A percentile compares a stretch with the other conserved stretches of the same genome.
Evolutionary conservation across 1,284 basidiomycete genomes (phyloP).

Genomic region (Irpex sp.): DNA sequence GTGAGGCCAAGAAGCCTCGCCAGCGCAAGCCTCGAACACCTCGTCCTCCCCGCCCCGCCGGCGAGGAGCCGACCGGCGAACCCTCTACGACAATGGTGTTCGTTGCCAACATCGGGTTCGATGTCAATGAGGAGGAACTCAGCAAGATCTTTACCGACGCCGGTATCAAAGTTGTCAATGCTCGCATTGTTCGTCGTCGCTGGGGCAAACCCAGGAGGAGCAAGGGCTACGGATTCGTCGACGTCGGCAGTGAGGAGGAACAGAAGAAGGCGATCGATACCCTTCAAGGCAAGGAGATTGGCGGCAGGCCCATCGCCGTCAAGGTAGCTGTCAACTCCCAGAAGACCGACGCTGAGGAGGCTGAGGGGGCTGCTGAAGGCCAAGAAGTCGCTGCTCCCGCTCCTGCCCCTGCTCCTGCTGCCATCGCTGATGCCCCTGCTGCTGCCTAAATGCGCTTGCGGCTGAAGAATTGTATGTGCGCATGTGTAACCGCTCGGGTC

Average conservation of each 20-base stretch:
- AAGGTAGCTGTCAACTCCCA: constrained; percentile 79
- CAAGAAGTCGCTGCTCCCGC: constrained; percentile 29
- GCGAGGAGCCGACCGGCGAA: constrained; percentile 76
- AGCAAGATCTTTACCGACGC: constrained; percentile 79
- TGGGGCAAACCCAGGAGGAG: constrained; percentile 79
- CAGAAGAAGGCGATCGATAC: constrained; percentile 83
- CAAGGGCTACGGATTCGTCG: constrained; percentile 95
- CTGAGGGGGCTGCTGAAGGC: constrained; percentile 17
- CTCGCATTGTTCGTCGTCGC: constrained; percentile 82
- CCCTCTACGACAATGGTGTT: constrained; percentile 86
- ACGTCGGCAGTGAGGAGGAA: constrained; percentile 79
- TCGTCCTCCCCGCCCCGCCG: constrained; percentile 59
- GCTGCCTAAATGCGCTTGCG: not conserved
- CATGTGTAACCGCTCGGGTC: constrained; percentile 1
- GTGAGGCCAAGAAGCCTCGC: constrained; percentile 48
- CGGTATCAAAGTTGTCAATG: constrained; percentile 75
- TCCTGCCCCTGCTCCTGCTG: constrained; percentile 17
- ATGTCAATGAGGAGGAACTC: constrained; percentile 78
- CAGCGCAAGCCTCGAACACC: constrained; percentile 58
- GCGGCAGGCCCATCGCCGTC: constrained; percentile 78
- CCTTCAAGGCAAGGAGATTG: constrained; percentile 80
- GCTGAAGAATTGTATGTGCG: not conserved
- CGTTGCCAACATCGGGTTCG: constrained; percentile 94
- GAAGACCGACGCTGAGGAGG: constrained; percentile 27
- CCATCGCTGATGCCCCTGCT: not conserved